Conservation (phyloP, 305 asterid species). For the Fraxinus latifolia region DNA sequence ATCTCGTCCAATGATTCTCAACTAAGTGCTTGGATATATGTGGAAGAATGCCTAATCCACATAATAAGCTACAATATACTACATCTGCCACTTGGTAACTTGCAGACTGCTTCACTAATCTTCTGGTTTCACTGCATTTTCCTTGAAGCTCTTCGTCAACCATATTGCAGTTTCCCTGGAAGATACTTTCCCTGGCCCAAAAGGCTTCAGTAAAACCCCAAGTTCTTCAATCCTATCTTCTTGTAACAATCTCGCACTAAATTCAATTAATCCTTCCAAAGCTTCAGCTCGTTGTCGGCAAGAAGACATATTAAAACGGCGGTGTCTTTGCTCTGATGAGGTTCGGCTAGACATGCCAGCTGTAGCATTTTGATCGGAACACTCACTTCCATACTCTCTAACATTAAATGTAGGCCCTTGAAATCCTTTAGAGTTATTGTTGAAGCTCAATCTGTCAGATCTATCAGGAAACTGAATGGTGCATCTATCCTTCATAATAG, state of each 20-base stretch:
- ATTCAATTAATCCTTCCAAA: constrained; percentile 87
- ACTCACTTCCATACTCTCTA: constrained; percentile 57
- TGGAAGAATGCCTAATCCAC: constrained; percentile 28
- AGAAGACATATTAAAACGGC: constrained; percentile 76
- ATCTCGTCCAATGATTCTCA: constrained; percentile 23
- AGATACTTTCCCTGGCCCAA: constrained; percentile 87
- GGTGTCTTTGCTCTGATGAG: constrained; percentile 68
- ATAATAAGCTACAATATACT: constrained; percentile 31
- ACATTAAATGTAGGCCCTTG: constrained; percentile 36
- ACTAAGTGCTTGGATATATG: constrained; percentile 26
- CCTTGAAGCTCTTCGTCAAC: constrained; percentile 88
- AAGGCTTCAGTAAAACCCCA: constrained; percentile 76
- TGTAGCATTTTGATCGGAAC: constrained; percentile 81
- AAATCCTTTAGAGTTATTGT: constrained; percentile 52
- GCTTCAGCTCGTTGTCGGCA: constrained; percentile 87
- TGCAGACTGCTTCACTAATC: constrained; percentile 32
- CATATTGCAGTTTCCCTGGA: constrained; percentile 95
- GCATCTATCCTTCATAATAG: constrained; percentile 73
- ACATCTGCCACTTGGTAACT: constrained; percentile 25
- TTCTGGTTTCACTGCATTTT: constrained; percentile 54
- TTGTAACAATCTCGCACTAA: constrained; percentile 78
- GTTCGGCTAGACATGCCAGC: constrained; percentile 89
- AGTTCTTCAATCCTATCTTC: constrained; percentile 84
- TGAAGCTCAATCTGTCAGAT: constrained; percentile 44
- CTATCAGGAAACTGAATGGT: constrained; percentile 62